Conservation (phyloP, 371 early-diverging fungal genomes). For the Conidiobolus incongruus region DNA sequence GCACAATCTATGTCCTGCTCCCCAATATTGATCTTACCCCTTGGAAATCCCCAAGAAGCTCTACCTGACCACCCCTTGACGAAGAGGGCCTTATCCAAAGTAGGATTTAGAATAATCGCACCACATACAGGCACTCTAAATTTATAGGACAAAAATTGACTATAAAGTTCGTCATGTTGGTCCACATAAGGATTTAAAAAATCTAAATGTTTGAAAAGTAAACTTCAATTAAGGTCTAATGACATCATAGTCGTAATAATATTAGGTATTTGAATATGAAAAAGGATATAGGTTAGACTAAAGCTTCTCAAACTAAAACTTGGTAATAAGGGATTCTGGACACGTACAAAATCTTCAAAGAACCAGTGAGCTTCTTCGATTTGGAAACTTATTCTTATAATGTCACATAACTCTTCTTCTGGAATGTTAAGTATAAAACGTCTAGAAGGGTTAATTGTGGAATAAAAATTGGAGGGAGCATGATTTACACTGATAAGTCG, state of each 20-base stretch:
- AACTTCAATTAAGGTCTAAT: too few relatives aligned
- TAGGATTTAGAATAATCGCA: constrained; percentile 82
- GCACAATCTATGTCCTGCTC: constrained; percentile 87
- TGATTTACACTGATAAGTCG: too few relatives aligned
- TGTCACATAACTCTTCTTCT: constrained; percentile 65
- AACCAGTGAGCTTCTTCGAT: constrained; percentile 99
- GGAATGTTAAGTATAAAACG: constrained; percentile 97
- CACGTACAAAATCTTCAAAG: constrained; percentile 93
- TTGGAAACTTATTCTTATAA: constrained; percentile 94
- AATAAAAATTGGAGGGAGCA: too few relatives aligned
- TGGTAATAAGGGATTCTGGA: constrained; percentile 50
- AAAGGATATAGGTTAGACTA: too few relatives aligned
- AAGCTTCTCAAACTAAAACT: constrained; percentile 62
- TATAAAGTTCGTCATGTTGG: constrained; percentile 68
- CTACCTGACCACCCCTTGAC: constrained; percentile 80
- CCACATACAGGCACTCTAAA: constrained; percentile 98
- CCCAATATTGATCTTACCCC: constrained; percentile 96
- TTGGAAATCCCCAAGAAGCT: constrained; percentile 93
- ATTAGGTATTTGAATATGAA: too few relatives aligned
- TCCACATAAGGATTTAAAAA: too few relatives aligned
- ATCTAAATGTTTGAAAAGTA: too few relatives aligned
- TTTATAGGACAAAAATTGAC: constrained; percentile 89
- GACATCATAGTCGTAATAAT: too few relatives aligned
- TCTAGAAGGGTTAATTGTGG: too few relatives aligned
- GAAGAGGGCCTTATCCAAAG: constrained; percentile 63